Evolutionary conservation across 140 eudicot species (phyloP), one percentile per base, ranked within the genome.

Genomic region (Ambrosia hybrid): DNA sequence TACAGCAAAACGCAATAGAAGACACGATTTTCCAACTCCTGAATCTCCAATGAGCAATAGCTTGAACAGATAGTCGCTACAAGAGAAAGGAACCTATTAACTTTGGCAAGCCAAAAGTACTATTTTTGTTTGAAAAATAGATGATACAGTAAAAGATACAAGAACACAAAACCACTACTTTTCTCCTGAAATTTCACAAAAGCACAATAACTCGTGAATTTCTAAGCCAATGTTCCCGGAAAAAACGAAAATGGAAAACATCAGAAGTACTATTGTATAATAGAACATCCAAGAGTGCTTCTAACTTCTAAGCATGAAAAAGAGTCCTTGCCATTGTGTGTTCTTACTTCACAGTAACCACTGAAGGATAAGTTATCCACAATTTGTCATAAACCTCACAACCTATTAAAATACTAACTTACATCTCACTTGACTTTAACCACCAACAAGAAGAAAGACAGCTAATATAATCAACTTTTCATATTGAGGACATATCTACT

Each of bases 1-100:
- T 75, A 83, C 91, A 77, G 91, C 85, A 83, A 86, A 86, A 76
- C 91, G 79, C 72, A 86, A 70, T 12, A 86, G 91, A 43, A 86
- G 79, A 80, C 91, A 86, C 57, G 91, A 86, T 72, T 86, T 86
- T 16, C 91, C 91, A n/a, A 86, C 91, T 65, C 91, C 91, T 51
- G 91, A 86, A 80, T 86, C 91, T 67, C 91, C 91, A 39, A 86
- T 86, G 70, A 86, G 91, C 74, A 86, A 75, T 72, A 86, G 86
- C 82, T 86, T 86, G 86, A 86, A 86, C 59, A 86, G 76, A 71
- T 86, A 86, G 60, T 86, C 91, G 15, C 91, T 86, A 83, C 63
- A 67, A 72, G 69, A 70, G 63, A 49, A 38, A 63, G 3, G 6
- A 63, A 63, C 37, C 6, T n/a, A n/a, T 63, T 37, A n/a, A 63